phyloP scores from a whole-genome alignment of 75 land plant genomes.

The Adiantum capillusveneris region DNA sequence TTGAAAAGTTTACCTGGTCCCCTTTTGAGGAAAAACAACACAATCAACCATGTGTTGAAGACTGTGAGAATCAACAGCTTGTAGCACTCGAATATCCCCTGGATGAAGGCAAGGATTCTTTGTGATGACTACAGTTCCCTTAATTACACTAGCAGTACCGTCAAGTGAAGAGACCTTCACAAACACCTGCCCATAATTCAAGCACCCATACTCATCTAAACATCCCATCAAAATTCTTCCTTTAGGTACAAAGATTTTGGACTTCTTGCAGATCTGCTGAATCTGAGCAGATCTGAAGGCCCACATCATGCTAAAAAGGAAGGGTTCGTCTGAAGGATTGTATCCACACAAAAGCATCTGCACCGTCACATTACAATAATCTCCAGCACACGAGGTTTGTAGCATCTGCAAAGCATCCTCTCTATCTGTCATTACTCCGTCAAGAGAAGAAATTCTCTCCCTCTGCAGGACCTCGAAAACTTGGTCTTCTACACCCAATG shows the following conservation, averaged over 20 bases:
- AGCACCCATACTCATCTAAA: constrained; percentile 64
- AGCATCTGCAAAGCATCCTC: constrained; percentile 47
- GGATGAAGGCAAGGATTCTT: constrained; percentile 97
- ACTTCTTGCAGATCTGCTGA: constrained; percentile 39
- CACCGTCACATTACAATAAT: constrained; percentile 21
- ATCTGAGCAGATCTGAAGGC: constrained; percentile 47
- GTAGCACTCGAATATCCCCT: constrained; percentile 77
- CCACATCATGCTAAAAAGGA: constrained; percentile 59
- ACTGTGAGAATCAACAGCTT: constrained; percentile 29
- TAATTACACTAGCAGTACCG: constrained; percentile 13
- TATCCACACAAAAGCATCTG: constrained; percentile 68
- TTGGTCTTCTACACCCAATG: constrained; percentile 68
- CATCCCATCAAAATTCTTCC: constrained; percentile 82
- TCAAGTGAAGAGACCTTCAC: constrained; percentile 37
- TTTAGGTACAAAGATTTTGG: constrained; percentile 67
- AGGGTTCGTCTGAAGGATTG: constrained; percentile 65
- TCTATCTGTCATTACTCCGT: constrained; percentile 45
- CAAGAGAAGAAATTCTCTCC: constrained; percentile 31
- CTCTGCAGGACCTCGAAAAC: constrained; percentile 47
- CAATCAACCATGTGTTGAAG: constrained; percentile 63
- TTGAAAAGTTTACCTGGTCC: constrained; percentile 43
- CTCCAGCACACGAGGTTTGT: constrained; percentile 29
- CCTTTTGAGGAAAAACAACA: constrained; percentile 77
- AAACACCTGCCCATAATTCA: constrained; percentile 78
- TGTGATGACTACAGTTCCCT: constrained; percentile 58